Conservation (phyloP, 192 early-diverging fungal species). For the Helicostylum pulchrum region DNA sequence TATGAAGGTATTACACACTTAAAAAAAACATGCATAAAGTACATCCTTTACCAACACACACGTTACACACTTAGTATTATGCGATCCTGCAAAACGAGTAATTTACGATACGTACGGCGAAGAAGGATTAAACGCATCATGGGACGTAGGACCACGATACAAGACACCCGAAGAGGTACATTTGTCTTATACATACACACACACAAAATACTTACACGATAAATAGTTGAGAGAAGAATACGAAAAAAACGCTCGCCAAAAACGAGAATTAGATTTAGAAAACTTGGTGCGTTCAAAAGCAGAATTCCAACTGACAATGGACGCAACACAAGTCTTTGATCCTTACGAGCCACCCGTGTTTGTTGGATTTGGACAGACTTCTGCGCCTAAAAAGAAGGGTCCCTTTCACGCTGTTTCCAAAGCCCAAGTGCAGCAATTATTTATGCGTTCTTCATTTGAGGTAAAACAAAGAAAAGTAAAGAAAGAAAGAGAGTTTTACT, state of each 20-base stretch:
- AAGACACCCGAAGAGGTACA: conserved; percentile 69
- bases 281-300: conserved; percentile 59
- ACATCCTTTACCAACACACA: neutral
- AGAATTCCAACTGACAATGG: conserved; percentile 51
- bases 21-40: neutral
- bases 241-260: conserved; percentile 57
- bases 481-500: no score
- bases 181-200: neutral
- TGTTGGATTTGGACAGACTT: conserved; percentile 35
- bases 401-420: conserved; percentile 31
- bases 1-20: conserved; percentile 57
- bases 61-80: conserved; percentile 55
- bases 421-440: conserved; percentile 46
- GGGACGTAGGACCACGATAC: conserved; percentile 61
- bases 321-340: conserved; percentile 49
- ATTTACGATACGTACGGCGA: conserved; percentile 96
- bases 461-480: conserved; percentile 24
- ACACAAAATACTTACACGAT: neutral
- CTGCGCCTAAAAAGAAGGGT: conserved; percentile 9
- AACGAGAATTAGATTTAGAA: conserved; percentile 62
- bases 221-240: conserved; percentile 61
- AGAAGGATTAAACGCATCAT: conserved; percentile 65
- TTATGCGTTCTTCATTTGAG: conserved; percentile 63
- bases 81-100: conserved; percentile 68
- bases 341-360: conserved; percentile 45